Evolutionary conservation across 139 green algal species (phyloP), one percentile per base, ranked within the genome.

Genomic region (Edaphochlamys debaryana): DNA sequence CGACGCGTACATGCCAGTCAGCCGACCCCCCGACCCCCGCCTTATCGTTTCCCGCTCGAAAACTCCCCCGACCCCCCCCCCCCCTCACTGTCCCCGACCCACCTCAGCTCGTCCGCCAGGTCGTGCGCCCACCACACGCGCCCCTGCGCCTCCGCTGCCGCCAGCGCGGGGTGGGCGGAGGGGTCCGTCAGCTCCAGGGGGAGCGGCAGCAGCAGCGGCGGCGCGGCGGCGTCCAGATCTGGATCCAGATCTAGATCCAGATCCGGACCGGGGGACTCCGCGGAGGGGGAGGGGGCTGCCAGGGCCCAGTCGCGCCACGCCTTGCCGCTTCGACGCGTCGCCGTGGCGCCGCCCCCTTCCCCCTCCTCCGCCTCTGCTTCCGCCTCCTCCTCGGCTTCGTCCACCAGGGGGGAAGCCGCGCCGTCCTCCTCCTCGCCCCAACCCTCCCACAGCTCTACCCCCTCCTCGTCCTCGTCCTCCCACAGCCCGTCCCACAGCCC

Each of bases 111-210:
- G 22, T 73, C 76, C n/a, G 27, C 45, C 32, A 82, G 11, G 41
- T 82, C 76, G 34, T 73, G 63, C 76, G 76, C 42, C 76, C 76
- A 82, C 76, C 76, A 82, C 2, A 66, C 63, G 5, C 76, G 76
- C 34, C 37, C 4, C 62, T 38, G 42, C 32, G 76, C 40, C 25
- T 15, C 62, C n/a, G 76, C 76, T 23, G 41, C 32, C 45, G 76
- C 76, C 62, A 82, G 60, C 34, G 20, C 76, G 6, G 63, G 62
- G 69, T 82, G 76, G 42, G 40, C 76, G 56, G 30, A 29, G 34
- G 76, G 62, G 42, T 82, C 76, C 27, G 42, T 67, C 8, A 73
- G 5, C 32, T 82, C 76, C 1, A 25, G 23, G 32, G 76, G 76
- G 62, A 82, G 64, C 42, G 63, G 76, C 42, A 82, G 32, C 41